Conservation (phyloP, 352 stramenopile genomes). For the Elongisporangium anandrum region DNA sequence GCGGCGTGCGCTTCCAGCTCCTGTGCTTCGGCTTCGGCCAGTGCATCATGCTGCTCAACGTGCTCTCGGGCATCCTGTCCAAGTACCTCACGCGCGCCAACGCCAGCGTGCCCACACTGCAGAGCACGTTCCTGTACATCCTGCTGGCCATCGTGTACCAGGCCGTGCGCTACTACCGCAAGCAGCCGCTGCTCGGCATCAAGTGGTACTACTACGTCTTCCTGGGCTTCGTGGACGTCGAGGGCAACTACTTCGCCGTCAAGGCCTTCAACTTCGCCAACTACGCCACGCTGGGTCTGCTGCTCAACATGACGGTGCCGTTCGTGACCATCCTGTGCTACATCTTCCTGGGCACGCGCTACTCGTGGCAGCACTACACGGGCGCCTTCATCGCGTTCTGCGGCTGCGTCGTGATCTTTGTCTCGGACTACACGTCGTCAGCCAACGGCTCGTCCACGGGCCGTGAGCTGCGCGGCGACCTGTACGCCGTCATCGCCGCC, state of each 20-base stretch:
- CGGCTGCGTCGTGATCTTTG: slow-evolving; percentile 54
- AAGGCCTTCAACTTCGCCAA: slow-evolving; percentile 73
- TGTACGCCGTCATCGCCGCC: slow-evolving; percentile 58
- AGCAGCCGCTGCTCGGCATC: slow-evolving; percentile 29
- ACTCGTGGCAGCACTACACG: slow-evolving; percentile 46
- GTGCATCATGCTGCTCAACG: slow-evolving; percentile 63
- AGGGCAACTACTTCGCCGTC: slow-evolving; percentile 71
- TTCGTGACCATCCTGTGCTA: slow-evolving; percentile 67
- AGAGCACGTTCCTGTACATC: slow-evolving; percentile 58
- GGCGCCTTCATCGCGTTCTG: slow-evolving; percentile 35
- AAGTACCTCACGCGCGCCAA: slow-evolving; percentile 53
- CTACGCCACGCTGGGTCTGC: slow-evolving; percentile 56
- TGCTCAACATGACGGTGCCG: slow-evolving; percentile 67
- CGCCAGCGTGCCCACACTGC: slow-evolving; percentile 50
- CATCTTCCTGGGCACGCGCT: slow-evolving; percentile 64
- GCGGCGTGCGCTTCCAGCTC: slow-evolving; percentile 33
- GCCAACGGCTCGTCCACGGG: slow-evolving; percentile 28
- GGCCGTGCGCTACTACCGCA: slow-evolving; percentile 24
- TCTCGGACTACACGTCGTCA: slow-evolving; percentile 44
- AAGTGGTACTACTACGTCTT: slow-evolving; percentile 63
- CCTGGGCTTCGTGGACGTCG: slow-evolving; percentile 50
- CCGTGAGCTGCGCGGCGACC: slow-evolving; percentile 40
- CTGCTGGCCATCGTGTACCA: slow-evolving; percentile 45
- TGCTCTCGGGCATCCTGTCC: slow-evolving; percentile 45
- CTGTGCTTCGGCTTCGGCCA: slow-evolving; percentile 64